Evolutionary conservation across 176 grass and related monocot genomes (phyloP).

Genomic region (Puccinellia tenuiflora): DNA sequence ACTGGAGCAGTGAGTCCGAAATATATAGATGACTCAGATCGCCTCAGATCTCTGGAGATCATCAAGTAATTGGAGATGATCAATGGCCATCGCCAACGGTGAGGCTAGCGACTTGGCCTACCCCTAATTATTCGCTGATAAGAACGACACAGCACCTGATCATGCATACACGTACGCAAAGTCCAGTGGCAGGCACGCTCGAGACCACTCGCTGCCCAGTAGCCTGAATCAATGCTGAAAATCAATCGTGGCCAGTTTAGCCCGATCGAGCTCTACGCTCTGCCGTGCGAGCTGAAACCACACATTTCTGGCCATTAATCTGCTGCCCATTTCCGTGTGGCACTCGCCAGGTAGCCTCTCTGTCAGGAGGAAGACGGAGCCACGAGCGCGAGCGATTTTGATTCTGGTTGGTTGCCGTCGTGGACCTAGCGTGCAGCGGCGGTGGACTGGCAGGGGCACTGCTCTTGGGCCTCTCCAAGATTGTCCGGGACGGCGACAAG

Average conservation of each 20-base stretch:
- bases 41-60: too few relatives aligned
- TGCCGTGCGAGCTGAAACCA: neutral
- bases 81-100: too few relatives aligned
- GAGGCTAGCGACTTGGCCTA: neutral
- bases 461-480: conserved; percentile 26
- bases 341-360: too few relatives aligned
- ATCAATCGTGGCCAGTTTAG: too few relatives aligned
- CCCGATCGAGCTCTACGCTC: neutral
- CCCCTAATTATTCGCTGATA: neutral
- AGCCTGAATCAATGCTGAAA: neutral
- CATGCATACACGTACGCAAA: neutral
- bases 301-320: neutral
- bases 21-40: too few relatives aligned
- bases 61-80: too few relatives aligned
- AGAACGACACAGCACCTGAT: neutral
- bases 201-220: neutral
- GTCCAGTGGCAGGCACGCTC: neutral
- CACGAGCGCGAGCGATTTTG: neutral
- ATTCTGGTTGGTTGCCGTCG: neutral
- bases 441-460: neutral
- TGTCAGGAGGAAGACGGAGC: neutral
- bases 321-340: too few relatives aligned
- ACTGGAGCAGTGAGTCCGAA: neutral
- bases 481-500: conserved; percentile 8
- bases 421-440: neutral